phyloP scores from a whole-genome alignment of 345 rosid genomes.

The Salix suchowensis region DNA sequence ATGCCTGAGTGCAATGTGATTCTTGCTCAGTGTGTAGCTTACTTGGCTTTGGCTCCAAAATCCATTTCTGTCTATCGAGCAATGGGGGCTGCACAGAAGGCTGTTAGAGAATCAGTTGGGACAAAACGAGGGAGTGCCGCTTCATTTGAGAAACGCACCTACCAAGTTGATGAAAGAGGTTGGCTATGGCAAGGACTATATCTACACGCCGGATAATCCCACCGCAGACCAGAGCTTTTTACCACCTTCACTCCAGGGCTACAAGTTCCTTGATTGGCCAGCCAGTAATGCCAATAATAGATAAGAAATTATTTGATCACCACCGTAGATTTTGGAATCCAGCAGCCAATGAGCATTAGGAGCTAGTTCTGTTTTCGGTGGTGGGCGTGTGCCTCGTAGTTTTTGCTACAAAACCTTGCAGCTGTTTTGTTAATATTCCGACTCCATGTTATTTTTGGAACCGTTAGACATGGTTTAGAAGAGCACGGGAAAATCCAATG shows the following conservation, averaged over 20 bases:
- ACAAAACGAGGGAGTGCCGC: constrained; percentile 82
- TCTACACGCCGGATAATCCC: constrained; percentile 71
- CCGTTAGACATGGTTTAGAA: background rate
- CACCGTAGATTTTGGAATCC: background rate
- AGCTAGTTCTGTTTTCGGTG: background rate
- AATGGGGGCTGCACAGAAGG: constrained; percentile 59
- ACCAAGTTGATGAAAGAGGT: constrained; percentile 77
- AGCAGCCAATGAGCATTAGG: background rate
- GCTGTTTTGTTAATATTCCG: background rate
- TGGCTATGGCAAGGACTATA: constrained; percentile 72
- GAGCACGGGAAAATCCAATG: background rate
- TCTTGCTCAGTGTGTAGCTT: constrained; percentile 75
- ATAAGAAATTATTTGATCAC: constrained; percentile 11
- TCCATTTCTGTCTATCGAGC: constrained; percentile 70
- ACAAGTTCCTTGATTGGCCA: constrained; percentile 78
- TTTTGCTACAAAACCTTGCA: background rate
- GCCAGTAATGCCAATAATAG: constrained; percentile 4
- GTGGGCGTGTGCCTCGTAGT: background rate
- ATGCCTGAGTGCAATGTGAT: constrained; percentile 80
- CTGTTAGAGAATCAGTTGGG: constrained; percentile 62
- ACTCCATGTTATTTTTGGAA: background rate
- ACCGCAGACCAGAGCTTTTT: constrained; percentile 49
- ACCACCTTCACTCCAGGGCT: constrained; percentile 57
- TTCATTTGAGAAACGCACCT: constrained; percentile 80
- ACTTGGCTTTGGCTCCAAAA: constrained; percentile 76